Evolutionary conservation across 2,329 filamentous ascomycete species (phyloP).

Genomic region (Alternaria sp.): DNA sequence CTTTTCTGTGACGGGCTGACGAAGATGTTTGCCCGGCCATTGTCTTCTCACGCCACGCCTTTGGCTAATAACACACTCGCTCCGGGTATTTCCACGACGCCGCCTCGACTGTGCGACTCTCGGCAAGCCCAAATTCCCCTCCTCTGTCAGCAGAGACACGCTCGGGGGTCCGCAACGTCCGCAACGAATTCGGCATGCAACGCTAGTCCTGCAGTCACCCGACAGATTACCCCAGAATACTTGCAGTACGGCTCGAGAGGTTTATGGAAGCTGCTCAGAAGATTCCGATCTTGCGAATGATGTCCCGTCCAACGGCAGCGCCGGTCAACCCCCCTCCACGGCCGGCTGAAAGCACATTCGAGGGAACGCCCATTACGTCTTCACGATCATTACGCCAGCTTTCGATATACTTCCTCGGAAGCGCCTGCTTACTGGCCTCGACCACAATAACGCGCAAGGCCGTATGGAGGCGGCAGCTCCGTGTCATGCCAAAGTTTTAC

Average conservation of each 20-base stretch:
- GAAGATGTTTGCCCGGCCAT: conserved; percentile 10
- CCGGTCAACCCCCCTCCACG: conserved; percentile 23
- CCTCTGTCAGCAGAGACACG: background rate
- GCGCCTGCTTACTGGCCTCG: conserved; percentile 76
- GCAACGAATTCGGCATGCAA: conserved; percentile 23
- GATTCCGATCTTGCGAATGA: conserved; percentile 27
- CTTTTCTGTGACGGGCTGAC: conserved; percentile 16
- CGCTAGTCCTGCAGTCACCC: conserved; percentile 27
- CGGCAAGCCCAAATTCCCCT: background rate
- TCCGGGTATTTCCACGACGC: background rate
- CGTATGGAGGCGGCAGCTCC: conserved; percentile 66
- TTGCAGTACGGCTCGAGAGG: conserved; percentile 5
- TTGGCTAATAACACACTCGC: background rate
- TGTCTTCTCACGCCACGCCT: conserved; percentile 1
- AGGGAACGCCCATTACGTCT: conserved; percentile 49
- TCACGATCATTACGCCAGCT: conserved; percentile 66
- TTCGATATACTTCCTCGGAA: conserved; percentile 74
- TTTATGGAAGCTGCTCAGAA: conserved; percentile 33
- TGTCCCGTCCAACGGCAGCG: conserved; percentile 29
- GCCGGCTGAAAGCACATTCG: conserved; percentile 26
- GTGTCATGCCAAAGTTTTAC: conserved; percentile 74
- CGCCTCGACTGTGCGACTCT: background rate
- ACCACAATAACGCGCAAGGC: conserved; percentile 69
- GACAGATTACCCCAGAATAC: conserved; percentile 17
- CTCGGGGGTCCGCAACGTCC: conserved; percentile 29